Percentiles rank a stretch among this genome's conserved stretches.
Conservation (phyloP, 257 asterid species). For the Hygrophila difformis region DNA sequence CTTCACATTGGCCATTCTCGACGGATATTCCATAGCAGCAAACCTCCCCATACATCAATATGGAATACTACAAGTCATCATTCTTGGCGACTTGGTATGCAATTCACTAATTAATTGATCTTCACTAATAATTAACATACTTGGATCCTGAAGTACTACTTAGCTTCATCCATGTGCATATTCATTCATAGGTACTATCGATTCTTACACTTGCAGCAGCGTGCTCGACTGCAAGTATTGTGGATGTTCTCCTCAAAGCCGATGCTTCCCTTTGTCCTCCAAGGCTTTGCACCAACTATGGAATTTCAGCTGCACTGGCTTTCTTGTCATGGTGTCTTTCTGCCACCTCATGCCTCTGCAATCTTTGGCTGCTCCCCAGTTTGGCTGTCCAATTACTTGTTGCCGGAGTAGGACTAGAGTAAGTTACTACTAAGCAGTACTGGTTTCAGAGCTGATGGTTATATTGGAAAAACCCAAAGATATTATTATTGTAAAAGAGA, state of each 20-base stretch:
- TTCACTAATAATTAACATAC: no score
- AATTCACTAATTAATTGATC: no score
- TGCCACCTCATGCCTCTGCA: constrained; percentile 43
- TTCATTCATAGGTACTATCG: constrained; percentile 46
- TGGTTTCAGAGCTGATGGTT: no score
- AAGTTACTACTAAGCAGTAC: no score
- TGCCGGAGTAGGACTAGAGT: neutral
- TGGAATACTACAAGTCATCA: constrained; percentile 42
- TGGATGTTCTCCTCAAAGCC: constrained; percentile 46
- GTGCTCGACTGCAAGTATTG: constrained; percentile 56
- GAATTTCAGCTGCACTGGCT: constrained; percentile 50
- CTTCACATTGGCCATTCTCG: constrained; percentile 54
- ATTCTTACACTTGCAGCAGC: constrained; percentile 66
- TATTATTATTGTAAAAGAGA: no score
- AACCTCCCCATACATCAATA: constrained; percentile 39
- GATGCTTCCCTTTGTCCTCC: constrained; percentile 52
- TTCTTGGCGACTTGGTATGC: constrained; percentile 70
- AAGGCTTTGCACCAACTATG: constrained; percentile 43
- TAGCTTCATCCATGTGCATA: no score
- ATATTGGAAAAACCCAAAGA: no score
- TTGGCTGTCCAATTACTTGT: no score
- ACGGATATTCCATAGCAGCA: constrained; percentile 47
- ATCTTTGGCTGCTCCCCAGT: constrained; percentile 64
- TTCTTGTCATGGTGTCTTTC: constrained; percentile 57
- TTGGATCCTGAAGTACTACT: no score